These are phyloP conservation scores for Pulicaria dysenterica DNA, from an alignment of 129 eudicot genomes.

Conservation along the genomic window DNA sequence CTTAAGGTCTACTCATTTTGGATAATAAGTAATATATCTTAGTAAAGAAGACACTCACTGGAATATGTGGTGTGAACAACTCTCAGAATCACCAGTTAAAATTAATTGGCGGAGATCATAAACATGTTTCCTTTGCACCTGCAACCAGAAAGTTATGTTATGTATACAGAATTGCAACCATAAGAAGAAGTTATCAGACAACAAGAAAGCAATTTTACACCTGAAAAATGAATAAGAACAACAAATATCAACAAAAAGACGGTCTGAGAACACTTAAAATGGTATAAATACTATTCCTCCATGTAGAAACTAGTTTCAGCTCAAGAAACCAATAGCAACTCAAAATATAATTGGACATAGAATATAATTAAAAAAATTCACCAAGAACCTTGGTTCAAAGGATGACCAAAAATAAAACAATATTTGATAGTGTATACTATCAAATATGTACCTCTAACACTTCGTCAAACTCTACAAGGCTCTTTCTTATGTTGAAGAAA, in stretches of 20 bases:
- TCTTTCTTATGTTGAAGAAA: conserved; percentile 87
- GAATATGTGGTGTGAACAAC: conserved; percentile 81
- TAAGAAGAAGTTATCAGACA: background rate
- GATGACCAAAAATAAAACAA: conserved; percentile 5
- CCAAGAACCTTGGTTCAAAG: background rate
- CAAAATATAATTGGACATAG: conserved; percentile 4
- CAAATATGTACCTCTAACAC: conserved; percentile 78
- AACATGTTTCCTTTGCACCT: conserved; percentile 98
- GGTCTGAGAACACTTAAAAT: background rate
- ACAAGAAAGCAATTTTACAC: conserved; percentile 1
- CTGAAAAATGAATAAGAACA: conserved; percentile 2
- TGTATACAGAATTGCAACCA: conserved; percentile 15
- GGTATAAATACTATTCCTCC: conserved; percentile 1
- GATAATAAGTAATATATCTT: conserved; percentile 1
- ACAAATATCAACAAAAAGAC: background rate
- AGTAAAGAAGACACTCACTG: conserved; percentile 59
- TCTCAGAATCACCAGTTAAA: conserved; percentile 76
- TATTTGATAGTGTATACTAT: conserved; percentile 1
- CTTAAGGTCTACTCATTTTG: conserved; percentile 11
- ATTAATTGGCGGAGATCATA: conserved; percentile 90
- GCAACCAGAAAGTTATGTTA: conserved; percentile 31
- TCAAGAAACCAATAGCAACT: background rate
- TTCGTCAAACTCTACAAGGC: conserved; percentile 97
- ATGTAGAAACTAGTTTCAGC: background rate
- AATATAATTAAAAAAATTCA: background rate